A percentile compares a stretch with the other conserved stretches of the same genome.
These are phyloP conservation scores for Lachnellula hyalina DNA, from an alignment of 2,329 filamentous ascomycete genomes.

Conservation along the genomic window DNA sequence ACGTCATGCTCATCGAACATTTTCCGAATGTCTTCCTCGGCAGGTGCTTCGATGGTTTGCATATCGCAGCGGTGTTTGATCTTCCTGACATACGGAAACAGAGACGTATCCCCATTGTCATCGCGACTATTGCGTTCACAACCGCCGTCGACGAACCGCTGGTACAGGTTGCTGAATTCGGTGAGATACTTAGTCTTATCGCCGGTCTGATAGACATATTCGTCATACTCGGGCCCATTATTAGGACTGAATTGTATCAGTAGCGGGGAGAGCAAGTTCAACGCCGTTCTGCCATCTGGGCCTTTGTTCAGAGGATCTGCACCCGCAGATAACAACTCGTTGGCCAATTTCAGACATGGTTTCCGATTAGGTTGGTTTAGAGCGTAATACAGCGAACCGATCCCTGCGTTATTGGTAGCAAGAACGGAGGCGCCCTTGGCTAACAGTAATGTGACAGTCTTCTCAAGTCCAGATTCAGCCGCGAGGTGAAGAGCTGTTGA, in stretches of 20 bases:
- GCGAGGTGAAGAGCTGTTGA: slow-evolving; percentile 6
- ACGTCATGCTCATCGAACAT: slow-evolving; percentile 22
- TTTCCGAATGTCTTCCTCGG: not conserved
- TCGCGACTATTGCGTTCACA: not conserved
- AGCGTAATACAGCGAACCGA: not conserved
- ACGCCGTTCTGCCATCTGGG: slow-evolving; percentile 1
- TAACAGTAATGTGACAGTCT: not conserved
- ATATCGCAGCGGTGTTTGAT: not conserved
- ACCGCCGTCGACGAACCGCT: not conserved
- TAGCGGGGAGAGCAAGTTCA: not conserved
- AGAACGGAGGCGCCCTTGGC: not conserved
- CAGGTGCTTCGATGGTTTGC: not conserved
- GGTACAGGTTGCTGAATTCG: not conserved
- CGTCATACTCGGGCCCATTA: not conserved
- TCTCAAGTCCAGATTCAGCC: not conserved
- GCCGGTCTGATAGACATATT: not conserved
- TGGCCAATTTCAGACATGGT: not conserved
- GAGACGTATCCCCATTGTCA: slow-evolving; percentile 1
- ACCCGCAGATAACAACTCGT: slow-evolving; percentile 2
- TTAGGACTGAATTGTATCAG: not conserved
- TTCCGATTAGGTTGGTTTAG: not conserved
- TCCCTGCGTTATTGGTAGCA: not conserved
- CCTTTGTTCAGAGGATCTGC: slow-evolving; percentile 1
- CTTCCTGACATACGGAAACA: slow-evolving; percentile 2
- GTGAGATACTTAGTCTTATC: not conserved